These are phyloP conservation scores for Termitomyces titanicus DNA, from an alignment of 768 basidiomycete species.

Conservation along the genomic window DNA sequence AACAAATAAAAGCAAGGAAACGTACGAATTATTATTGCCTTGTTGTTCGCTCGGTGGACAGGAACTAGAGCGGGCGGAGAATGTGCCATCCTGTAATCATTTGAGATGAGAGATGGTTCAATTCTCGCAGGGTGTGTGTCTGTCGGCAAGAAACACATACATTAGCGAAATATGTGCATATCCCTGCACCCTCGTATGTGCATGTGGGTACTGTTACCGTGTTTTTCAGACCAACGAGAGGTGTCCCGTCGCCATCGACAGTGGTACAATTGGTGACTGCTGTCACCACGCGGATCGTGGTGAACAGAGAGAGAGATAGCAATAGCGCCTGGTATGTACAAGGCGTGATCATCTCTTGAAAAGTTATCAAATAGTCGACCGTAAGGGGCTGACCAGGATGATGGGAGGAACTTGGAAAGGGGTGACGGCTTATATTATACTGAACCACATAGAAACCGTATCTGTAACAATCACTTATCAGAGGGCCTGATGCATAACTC, in stretches of 20 bases:
- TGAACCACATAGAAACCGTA: too few species aligned
- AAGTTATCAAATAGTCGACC: too few species aligned
- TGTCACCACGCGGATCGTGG: not conserved
- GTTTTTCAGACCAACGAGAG: not conserved
- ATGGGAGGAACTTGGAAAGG: too few species aligned
- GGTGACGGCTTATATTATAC: too few species aligned
- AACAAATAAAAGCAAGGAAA: too few species aligned
- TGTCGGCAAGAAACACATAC: not conserved
- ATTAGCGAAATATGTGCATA: not conserved
- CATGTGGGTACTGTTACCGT: not conserved
- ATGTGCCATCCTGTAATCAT: not conserved
- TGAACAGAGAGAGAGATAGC: not conserved
- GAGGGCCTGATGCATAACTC: too few species aligned
- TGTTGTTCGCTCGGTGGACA: not conserved
- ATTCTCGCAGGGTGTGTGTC: too few species aligned
- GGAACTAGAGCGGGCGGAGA: conserved; percentile 1
- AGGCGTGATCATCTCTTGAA: not conserved
- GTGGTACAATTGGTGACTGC: not conserved
- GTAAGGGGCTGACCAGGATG: too few species aligned
- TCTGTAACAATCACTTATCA: too few species aligned
- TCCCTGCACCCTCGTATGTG: too few species aligned
- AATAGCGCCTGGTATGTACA: not conserved
- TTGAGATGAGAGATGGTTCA: too few species aligned
- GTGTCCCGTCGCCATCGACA: not conserved
- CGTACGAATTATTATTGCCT: not conserved